A percentile compares a stretch with the other conserved stretches of the same genome.
These are phyloP conservation scores for Apiotrichum brassicae DNA, from an alignment of 1,284 basidiomycete genomes.

Conservation along the genomic window DNA sequence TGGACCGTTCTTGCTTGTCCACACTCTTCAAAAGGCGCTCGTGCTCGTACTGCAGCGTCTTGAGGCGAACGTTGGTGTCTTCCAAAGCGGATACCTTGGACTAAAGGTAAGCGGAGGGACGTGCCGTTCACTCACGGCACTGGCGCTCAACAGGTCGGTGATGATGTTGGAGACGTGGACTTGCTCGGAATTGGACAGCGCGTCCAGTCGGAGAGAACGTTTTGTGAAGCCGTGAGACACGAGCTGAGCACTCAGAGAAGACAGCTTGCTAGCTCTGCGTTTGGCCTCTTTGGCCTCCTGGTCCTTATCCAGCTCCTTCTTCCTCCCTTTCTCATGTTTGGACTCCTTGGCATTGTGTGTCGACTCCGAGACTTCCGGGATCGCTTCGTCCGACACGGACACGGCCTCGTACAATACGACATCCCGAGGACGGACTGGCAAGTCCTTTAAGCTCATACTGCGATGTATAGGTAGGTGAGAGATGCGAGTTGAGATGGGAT, in stretches of 20 bases:
- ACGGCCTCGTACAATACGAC: no score
- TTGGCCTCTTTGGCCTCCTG: background rate
- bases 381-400: no score
- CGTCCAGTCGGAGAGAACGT: slow-evolving; percentile 55
- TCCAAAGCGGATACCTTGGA: slow-evolving; percentile 76
- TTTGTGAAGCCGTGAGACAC: slow-evolving; percentile 70
- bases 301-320: background rate
- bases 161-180: slow-evolving; percentile 68
- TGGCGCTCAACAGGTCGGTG: slow-evolving; percentile 67
- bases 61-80: slow-evolving; percentile 63
- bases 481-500: no score
- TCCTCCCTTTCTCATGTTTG: background rate
- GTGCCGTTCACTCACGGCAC: slow-evolving; percentile 56
- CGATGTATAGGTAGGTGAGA: no score
- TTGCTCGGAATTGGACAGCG: slow-evolving; percentile 55
- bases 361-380: no score
- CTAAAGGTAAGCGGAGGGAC: slow-evolving; percentile 37
- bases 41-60: slow-evolving; percentile 74
- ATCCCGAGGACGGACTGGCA: no score
- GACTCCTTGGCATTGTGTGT: background rate
- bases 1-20: slow-evolving; percentile 10
- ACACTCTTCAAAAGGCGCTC: slow-evolving; percentile 64
- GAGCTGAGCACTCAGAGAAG: slow-evolving; percentile 68
- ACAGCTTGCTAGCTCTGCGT: slow-evolving; percentile 14
- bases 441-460: no score